These are phyloP conservation scores for Ceriops tagal DNA, from an alignment of 345 rosid genomes.

Conservation along the genomic window DNA sequence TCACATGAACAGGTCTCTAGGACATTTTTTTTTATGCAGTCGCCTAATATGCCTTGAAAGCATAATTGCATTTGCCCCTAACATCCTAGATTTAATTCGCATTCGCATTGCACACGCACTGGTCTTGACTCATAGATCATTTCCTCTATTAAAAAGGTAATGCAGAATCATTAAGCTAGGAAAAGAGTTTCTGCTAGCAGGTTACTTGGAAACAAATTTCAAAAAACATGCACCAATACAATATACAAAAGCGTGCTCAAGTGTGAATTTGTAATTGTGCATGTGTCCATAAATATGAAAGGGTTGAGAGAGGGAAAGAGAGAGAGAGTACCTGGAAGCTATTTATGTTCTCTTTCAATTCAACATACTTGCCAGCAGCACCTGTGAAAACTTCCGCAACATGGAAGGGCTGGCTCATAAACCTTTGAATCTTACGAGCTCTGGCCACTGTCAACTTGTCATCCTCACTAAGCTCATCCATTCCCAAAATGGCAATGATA, in stretches of 20 bases:
- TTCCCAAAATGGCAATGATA: constrained; percentile 96
- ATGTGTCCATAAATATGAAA: neutral
- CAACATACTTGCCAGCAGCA: constrained; percentile 95
- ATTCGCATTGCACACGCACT: too few species aligned
- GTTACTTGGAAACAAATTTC: too few species aligned
- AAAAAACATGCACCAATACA: too few species aligned
- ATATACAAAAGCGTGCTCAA: too few species aligned
- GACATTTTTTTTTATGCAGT: too few species aligned
- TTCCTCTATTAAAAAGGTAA: too few species aligned
- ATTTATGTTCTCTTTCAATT: constrained; percentile 76
- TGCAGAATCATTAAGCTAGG: too few species aligned
- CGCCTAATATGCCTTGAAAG: too few species aligned
- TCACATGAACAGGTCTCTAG: neutral
- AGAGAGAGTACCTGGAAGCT: constrained; percentile 81
- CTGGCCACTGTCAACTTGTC: constrained; percentile 95
- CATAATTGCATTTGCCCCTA: too few species aligned
- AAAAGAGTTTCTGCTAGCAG: too few species aligned
- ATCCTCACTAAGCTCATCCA: constrained; percentile 99
- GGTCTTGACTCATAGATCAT: too few species aligned
- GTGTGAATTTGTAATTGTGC: neutral
- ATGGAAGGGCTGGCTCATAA: constrained; percentile 98
- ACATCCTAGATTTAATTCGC: too few species aligned
- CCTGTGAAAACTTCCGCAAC: constrained; percentile 99
- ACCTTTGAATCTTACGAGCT: constrained; percentile 92
- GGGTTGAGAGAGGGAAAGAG: neutral